Percentiles rank a stretch among this genome's conserved stretches.
phyloP scores from a whole-genome alignment of 2,329 filamentous ascomycete genomes.

The Pseudogymnoascus sp. region DNA sequence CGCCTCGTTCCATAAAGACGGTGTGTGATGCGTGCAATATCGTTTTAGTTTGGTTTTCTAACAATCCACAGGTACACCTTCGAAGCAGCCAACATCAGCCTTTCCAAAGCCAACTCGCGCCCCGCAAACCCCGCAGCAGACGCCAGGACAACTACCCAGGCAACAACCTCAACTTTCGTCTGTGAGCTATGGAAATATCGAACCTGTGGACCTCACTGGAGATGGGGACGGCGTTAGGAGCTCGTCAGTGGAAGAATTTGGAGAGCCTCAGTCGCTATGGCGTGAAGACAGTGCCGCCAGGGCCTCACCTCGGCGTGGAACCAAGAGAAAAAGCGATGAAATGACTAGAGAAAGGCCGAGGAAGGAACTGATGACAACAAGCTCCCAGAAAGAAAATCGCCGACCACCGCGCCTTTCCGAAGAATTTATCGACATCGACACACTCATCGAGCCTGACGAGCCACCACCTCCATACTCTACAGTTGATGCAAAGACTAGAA shows the following conservation, averaged over 20 bases:
- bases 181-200: constrained; percentile 18
- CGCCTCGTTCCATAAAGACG: background rate
- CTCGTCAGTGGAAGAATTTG: constrained; percentile 23
- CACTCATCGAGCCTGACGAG: constrained; percentile 11
- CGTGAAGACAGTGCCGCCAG: constrained; percentile 23
- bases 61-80: constrained; percentile 22
- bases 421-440: constrained; percentile 29
- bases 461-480: background rate
- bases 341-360: constrained; percentile 17
- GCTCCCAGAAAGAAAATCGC: background rate
- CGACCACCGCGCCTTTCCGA: constrained; percentile 13
- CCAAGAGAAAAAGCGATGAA: constrained; percentile 29
- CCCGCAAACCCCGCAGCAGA: constrained; percentile 26
- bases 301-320: constrained; percentile 18
- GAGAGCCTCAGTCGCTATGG: constrained; percentile 22
- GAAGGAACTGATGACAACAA: constrained; percentile 14
- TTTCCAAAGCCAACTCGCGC: constrained; percentile 16
- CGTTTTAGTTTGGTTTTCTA: background rate
- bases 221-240: constrained; percentile 19
- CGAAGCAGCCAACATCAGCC: constrained; percentile 24
- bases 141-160: constrained; percentile 25
- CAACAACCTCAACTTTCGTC: constrained; percentile 12
- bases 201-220: constrained; percentile 28
- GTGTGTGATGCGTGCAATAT: background rate
- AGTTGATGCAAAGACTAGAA: background rate